Evolutionary conservation across 2,329 filamentous ascomycete genomes (phyloP), one percentile per base, ranked within the genome.

Genomic region (Metarhizium anisopliae): DNA sequence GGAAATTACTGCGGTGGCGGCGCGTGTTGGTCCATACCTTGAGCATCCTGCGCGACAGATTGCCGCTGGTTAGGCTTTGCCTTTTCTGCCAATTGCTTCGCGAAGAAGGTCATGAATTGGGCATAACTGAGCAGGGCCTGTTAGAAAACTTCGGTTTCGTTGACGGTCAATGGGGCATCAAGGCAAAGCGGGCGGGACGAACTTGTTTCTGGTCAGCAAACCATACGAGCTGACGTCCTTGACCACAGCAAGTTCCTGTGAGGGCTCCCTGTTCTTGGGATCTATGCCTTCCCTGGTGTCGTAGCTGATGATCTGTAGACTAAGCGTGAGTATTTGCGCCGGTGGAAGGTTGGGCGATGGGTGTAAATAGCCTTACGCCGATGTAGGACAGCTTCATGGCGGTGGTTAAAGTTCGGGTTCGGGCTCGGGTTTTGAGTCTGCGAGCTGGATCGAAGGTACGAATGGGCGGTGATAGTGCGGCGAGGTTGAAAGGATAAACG

Each of bases 351-450:
- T 29, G 62, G 59, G 52, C 58, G 59, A 59, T 38, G 51, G 54
- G 57, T 57, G 52, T 58, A 59, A 60, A 60, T 69, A 85, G 61
- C 36, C 56, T 56, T 85, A 94, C 90, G 66, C 89, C 90, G 69
- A 95, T 90, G 74, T 94, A 94, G 72, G 16, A 45, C 42, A 94
- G 77, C 83, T 92, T 93, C 89, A 93, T 93, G 69, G 65, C 85
- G 73, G 60, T 53, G 40, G 51, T 29, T 50, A 30, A 30, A 40
- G 38, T 45, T 45, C 8, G 6, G 42, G 18, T 45, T 20, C 10
- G n/a, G 42, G 42, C 20, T 20, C 10, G 32, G 32, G 32, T 35
- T 35, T 11, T 7, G 42, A 11, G 42, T 10, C n/a, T 6, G 20
- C 7, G 6, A 45, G 42, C 20, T 20, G 42, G 42, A 40, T 40